Evolutionary conservation across 495 filamentous ascomycete species (phyloP), one percentile per base, ranked within the genome.

Genomic region (Tirmania nivea): DNA sequence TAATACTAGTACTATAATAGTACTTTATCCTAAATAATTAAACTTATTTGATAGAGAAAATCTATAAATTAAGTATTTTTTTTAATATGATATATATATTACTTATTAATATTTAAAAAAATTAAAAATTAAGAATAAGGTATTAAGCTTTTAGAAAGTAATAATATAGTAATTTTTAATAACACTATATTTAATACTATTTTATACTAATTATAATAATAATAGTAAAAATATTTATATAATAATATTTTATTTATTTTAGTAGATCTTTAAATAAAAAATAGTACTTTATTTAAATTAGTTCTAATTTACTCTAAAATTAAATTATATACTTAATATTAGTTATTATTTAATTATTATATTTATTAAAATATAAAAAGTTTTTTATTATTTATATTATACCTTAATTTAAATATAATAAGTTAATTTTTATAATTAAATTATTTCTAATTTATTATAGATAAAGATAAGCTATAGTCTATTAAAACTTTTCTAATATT

Each of bases 241-340:
- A 61, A 39, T 34, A 59, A 61, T 11, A 47, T 61, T 52, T 61
- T 61, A 31, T 50, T 47, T n/a, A 48, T 59, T 2, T 50, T 42
- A 1, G 49, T 39, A 10, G 52, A 50, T 1, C 51, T 35, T 25
- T 61, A 35, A 10, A 61, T 25, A 37, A 59, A 61, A 36, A 59
- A 61, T 45, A 55, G 34, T 35, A 25, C 48, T 25, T 12, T 50
- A 12, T n/a, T 17, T 50, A 6, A 6, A 50, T n/a, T 17, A 20
- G 11, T 19, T 12, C 11, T 11, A 25, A 50, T 20, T 16, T n/a
- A 6, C n/a, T 50, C 4, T 20, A 17, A 5, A 20, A 50, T 50
- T 12, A 10, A 19, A 12, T 19, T 50, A 50, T 19, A 50, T 19
- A 11, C 48, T 17, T 19, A 20, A 50, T 6, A 11, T 31, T 50